phyloP scores from a whole-genome alignment of 2,329 filamentous ascomycete species.

The Pochonia chlamydosporia region DNA sequence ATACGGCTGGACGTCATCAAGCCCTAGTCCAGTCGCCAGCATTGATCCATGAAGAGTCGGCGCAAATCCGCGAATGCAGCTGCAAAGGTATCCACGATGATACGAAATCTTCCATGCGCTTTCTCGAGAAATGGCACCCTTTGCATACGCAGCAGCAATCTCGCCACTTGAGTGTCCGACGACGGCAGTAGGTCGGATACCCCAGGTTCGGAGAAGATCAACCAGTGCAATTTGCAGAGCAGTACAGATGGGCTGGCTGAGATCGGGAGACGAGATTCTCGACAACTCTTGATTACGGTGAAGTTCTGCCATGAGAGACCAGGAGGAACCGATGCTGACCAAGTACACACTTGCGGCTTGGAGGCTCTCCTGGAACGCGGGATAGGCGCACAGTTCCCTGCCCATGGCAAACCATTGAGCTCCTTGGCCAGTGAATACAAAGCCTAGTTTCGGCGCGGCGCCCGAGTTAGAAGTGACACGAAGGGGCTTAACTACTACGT shows the following conservation, averaged over 20 bases:
- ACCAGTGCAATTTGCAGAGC: conserved; percentile 35
- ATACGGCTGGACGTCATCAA: background rate
- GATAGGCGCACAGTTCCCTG: background rate
- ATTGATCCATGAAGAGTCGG: conserved; percentile 17
- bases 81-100: background rate
- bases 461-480: no score
- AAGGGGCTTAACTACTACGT: no score
- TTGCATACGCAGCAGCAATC: conserved; percentile 30
- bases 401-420: conserved; percentile 2
- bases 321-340: background rate
- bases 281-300: background rate
- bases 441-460: background rate
- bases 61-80: background rate
- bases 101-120: background rate
- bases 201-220: conserved; percentile 24
- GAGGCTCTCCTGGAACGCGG: no score
- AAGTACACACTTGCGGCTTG: background rate
- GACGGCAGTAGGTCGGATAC: conserved; percentile 20
- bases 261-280: background rate
- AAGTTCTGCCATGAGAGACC: conserved; percentile 1
- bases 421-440: background rate
- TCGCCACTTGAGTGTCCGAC: conserved; percentile 33
- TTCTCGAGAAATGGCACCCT: conserved; percentile 3
- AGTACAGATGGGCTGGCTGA: conserved; percentile 22
- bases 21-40: conserved; percentile 21